phyloP scores from a whole-genome alignment of 2,329 filamentous ascomycete genomes.

The Blumeria hordei region DNA sequence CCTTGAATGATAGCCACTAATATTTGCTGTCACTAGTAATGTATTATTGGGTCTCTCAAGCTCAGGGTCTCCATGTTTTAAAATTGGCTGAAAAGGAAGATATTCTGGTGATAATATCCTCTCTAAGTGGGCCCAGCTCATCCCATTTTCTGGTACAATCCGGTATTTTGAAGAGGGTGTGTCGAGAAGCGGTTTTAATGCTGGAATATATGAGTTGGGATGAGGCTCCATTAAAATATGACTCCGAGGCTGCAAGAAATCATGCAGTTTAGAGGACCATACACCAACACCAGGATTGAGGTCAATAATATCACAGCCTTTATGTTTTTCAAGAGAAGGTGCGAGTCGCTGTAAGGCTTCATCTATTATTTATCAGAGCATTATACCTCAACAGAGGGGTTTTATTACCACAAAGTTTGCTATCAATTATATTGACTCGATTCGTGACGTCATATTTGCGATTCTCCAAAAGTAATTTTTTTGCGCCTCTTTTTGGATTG shows the following conservation, averaged over 20 bases:
- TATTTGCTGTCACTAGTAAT: conserved; percentile 47
- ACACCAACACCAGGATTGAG: conserved; percentile 59
- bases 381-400: neutral
- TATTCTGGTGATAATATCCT: conserved; percentile 24
- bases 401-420: conserved; percentile 21
- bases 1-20: conserved; percentile 28
- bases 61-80: conserved; percentile 16
- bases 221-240: conserved; percentile 69
- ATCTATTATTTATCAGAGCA: conserved; percentile 7
- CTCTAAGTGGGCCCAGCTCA: conserved; percentile 34
- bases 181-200: conserved; percentile 32
- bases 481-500: neutral
- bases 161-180: conserved; percentile 22
- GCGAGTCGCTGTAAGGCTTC: conserved; percentile 36
- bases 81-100: conserved; percentile 27
- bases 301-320: conserved; percentile 68
- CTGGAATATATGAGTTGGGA: conserved; percentile 27
- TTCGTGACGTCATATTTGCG: conserved; percentile 11
- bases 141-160: conserved; percentile 29
- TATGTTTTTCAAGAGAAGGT: conserved; percentile 40
- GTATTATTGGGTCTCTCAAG: conserved; percentile 37
- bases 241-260: conserved; percentile 48
- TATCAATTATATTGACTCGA: conserved; percentile 28
- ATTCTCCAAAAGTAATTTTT: neutral
- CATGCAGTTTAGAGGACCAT: conserved; percentile 56